Percentiles rank a stretch among this genome's conserved stretches.
phyloP scores from a whole-genome alignment of 768 basidiomycete genomes.

The Boletus subparvulus region DNA sequence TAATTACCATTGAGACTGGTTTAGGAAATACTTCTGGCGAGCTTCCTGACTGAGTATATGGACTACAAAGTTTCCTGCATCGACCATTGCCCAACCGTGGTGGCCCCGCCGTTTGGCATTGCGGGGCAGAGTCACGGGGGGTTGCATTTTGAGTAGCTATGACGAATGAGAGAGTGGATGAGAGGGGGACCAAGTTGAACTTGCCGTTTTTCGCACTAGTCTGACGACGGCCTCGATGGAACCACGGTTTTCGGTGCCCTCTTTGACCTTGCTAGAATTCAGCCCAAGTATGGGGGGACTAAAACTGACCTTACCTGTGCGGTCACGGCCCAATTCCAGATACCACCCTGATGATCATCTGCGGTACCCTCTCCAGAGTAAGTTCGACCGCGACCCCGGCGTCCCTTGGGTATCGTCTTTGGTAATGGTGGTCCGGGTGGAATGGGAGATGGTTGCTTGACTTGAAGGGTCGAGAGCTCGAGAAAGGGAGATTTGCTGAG shows the following conservation, averaged over 20 bases:
- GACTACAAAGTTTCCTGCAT: conserved; percentile 77
- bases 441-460: conserved; percentile 50
- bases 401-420: conserved; percentile 54
- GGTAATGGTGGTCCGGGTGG: conserved; percentile 64
- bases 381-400: conserved; percentile 63
- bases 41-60: conserved; percentile 71
- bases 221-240: conserved; percentile 75
- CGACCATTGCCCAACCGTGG: conserved; percentile 83
- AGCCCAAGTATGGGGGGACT: neutral
- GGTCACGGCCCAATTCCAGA: conserved; percentile 79
- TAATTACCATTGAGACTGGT: conserved; percentile 30
- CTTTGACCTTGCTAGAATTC: conserved; percentile 59
- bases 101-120: conserved; percentile 59
- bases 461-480: conserved; percentile 56
- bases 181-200: conserved; percentile 27
- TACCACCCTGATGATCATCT: conserved; percentile 48
- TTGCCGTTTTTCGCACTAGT: conserved; percentile 65
- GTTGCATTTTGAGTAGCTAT: conserved; percentile 57
- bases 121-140: conserved; percentile 59
- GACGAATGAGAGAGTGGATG: conserved; percentile 8
- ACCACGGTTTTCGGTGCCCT: conserved; percentile 78
- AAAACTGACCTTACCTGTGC: conserved; percentile 53
- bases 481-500: conserved; percentile 66
- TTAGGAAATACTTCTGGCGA: conserved; percentile 63
- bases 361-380: conserved; percentile 61